A percentile compares a stretch with the other conserved stretches of the same genome.
Conservation (phyloP, 352 stramenopile species). For the Globisporangium canariense region DNA sequence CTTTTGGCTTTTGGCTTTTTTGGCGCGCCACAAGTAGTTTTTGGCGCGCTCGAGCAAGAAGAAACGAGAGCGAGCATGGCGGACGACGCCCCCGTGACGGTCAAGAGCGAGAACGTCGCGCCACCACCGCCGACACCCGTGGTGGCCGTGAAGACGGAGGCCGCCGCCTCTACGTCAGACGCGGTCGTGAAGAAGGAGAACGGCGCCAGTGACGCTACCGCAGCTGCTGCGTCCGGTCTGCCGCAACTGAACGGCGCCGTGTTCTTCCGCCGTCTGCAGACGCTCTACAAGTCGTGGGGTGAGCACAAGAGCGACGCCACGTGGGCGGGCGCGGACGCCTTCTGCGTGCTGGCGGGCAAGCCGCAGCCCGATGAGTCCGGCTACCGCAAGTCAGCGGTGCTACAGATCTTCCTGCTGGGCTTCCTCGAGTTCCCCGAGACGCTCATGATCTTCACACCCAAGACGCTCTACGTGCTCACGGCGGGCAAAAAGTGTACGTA, state of each 20-base stretch:
- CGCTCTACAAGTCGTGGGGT: slow-evolving; percentile 69
- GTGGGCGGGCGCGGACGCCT: slow-evolving; percentile 67
- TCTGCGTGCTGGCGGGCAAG: slow-evolving; percentile 81
- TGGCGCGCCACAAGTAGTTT: slow-evolving; percentile 7
- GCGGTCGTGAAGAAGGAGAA: slow-evolving; percentile 35
- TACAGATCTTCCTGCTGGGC: slow-evolving; percentile 90
- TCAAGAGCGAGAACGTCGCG: slow-evolving; percentile 19
- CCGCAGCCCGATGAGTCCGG: slow-evolving; percentile 82
- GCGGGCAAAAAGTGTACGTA: slow-evolving; percentile 83
- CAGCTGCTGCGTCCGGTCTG: slow-evolving; percentile 4
- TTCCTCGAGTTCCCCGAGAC: slow-evolving; percentile 92
- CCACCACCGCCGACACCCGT: not conserved
- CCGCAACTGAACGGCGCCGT: slow-evolving; percentile 57
- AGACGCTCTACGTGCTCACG: slow-evolving; percentile 83
- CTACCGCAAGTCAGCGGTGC: slow-evolving; percentile 86
- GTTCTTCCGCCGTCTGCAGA: slow-evolving; percentile 82
- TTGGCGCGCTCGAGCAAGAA: not conserved
- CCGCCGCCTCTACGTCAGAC: not conserved
- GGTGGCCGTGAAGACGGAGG: slow-evolving; percentile 33
- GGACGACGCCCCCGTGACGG: slow-evolving; percentile 19
- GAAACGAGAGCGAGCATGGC: slow-evolving; percentile 19
- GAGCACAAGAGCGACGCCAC: slow-evolving; percentile 38
- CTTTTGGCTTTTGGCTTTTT: not conserved
- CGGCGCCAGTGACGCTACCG: slow-evolving; percentile 1
- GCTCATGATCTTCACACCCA: slow-evolving; percentile 87